Evolutionary conservation across 2,329 filamentous ascomycete species (phyloP), one percentile per base, ranked within the genome.

Genomic region (Pseudogymnoascus sp.): DNA sequence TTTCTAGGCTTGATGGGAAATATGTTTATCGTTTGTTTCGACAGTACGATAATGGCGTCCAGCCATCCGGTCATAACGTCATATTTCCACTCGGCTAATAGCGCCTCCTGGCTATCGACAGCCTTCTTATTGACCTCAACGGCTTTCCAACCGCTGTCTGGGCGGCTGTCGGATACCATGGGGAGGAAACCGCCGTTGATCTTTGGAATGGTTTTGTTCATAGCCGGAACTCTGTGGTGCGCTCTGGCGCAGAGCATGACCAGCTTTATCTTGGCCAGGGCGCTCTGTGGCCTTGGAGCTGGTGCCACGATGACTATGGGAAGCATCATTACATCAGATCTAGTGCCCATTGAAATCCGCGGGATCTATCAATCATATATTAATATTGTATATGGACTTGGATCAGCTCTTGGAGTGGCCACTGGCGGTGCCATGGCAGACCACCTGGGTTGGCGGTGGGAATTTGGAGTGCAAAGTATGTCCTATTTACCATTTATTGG

Each of bases 51-150:
- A 67, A 92, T 93, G 89, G 89, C 89, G 4, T 91, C 88, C 2
- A 87, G 83, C 42, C 90, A 94, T 72, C 89, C 90, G 0, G 88
- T 90, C 63, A 91, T 93, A 65, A 92, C 89, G 0, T 91, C 88
- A 0, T 85, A 92, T 72, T 93, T 93, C 73, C 78, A 86, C 64
- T 83, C 88, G 58, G 89, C 89, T 33, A 91, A 93, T 72, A 85
- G 85, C 55, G 90, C 90, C 2, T 91, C 89, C 1, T 94, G 90
- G 90, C 79, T 93, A 4, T 91, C 89, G 1, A 93, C 90, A 0
- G 84, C 88, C 0, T 93, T 92, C 66, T 75, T 93, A 36, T 79
- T 94, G 38, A 91, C 90, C 0, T 89, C 85, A 3, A 92, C 89
- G 1, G 84, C 87, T 23, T 87, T 91, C 63, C 87, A 92, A 73